phyloP scores from a whole-genome alignment of 1,139 yeast species.

The Pichia norvegensis region DNA sequence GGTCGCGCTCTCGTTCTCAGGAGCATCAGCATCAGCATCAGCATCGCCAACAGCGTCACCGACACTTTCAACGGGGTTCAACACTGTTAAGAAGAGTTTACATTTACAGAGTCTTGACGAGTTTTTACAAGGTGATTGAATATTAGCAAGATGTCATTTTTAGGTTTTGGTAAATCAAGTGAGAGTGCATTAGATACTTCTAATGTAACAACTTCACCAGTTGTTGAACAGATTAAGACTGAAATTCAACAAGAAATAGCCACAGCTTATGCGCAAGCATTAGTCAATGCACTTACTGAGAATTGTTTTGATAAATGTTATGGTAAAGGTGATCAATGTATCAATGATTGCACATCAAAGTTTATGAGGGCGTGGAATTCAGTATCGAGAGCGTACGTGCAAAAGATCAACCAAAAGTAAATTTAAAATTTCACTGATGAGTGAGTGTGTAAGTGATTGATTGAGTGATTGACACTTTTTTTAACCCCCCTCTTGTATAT shows the following conservation, averaged over 20 bases:
- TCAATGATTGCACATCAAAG: constrained; percentile 73
- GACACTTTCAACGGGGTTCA: not conserved
- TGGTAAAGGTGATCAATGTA: constrained; percentile 44
- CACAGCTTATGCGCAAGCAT: constrained; percentile 79
- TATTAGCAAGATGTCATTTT: constrained; percentile 17
- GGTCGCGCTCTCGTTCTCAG: too few species aligned
- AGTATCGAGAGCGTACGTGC: constrained; percentile 65
- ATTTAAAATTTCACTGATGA: too few species aligned
- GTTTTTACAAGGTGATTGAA: constrained; percentile 3
- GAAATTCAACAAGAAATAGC: constrained; percentile 81
- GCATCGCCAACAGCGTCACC: not conserved
- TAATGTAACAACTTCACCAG: constrained; percentile 12
- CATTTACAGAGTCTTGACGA: constrained; percentile 6
- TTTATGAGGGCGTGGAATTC: constrained; percentile 90
- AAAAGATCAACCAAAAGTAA: constrained; percentile 41
- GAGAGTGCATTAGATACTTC: not conserved
- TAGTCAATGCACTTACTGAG: constrained; percentile 80
- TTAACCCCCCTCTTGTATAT: not conserved
- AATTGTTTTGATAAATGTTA: constrained; percentile 78
- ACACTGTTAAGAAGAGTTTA: not conserved
- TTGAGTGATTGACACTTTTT: too few species aligned
- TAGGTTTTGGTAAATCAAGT: constrained; percentile 22
- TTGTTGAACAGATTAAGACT: constrained; percentile 56
- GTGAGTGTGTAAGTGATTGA: not conserved
- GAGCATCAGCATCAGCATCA: too few species aligned